Base-by-base conservation (phyloP, 1,139 yeast genomes). In the Taiozyma sp. region DNA sequence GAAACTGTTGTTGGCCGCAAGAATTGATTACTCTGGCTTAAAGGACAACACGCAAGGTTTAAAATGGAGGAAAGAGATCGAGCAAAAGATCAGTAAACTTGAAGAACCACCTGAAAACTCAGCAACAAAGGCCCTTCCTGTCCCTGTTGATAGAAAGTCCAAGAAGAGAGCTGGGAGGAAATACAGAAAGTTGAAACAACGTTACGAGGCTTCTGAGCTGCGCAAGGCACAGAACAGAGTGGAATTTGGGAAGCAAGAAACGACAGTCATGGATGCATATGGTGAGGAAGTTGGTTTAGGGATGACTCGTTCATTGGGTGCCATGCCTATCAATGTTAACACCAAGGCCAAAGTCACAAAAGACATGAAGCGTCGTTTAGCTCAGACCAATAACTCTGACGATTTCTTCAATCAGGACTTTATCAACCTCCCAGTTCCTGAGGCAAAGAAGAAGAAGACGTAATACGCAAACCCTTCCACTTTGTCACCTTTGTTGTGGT, bases 251-350 rank as follows among this genome's bases (percentile, higher is more conserved):
- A 77, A 83, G 58, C 74, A 75, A 54, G 95, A 88, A 63, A 83
- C 78, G 34, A 75, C 84, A 0, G 72, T 77, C 4, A 74, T 75
- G 54, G 89, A 85, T 57, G 73, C 80, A 0, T 84, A 73, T 63
- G 96, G 95, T 13, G 93, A 88, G 56, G 95, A 88, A 58, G 74
- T 86, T 42, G 97, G 96, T 0, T 63, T 88, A 50, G 96, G 96
- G 5, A 80, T 88, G 89, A 75, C 84, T 48, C 76, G 75, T 16
- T 51, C 62, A 4, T 32, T 60, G 43, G 46, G 56, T 3, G 32
- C 49, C 8, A 55, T 54, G 6, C 50, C 68, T 44, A 59, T 68
- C 11, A 74, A 72, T 50, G 62, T 69, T 0, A 73, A 73, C 44
- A 78, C 80, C 19, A 71, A 67, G 49, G 81, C 84, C 2, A 76